Base-by-base conservation (phyloP, 2,329 filamentous ascomycete genomes). In the Fusarium sp. region DNA sequence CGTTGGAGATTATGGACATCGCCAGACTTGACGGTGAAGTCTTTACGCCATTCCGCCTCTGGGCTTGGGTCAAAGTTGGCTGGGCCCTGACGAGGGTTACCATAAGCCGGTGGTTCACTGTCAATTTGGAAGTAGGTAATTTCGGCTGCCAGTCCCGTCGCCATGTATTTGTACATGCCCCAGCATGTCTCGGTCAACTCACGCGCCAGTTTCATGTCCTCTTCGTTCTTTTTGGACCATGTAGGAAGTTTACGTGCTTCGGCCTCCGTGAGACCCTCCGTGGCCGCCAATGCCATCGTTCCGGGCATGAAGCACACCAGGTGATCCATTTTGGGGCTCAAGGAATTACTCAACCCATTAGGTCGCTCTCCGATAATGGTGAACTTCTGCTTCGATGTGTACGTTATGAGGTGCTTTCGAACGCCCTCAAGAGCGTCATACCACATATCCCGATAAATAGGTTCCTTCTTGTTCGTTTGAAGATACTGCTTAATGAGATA, bases 401-500 rank as follows among this genome's bases (percentile, higher is more conserved):
- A 98, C 0, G 94, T 94, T 69, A 99, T 84, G 31, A 99, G 87
- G 77, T 99, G 91, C 80, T 97, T 97, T 74, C 95, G 93, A 58
- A 98, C 90, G 50, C 95, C 96, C 16, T 83, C 84, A 45, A 99
- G 83, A 15, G 93, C 86, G 77, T 99, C 92, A 38, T 95, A 86
- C 94, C 97, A 99, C 89, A 99, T 92, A 15, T 96, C 92, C 69
- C 90, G 85, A 79, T 99, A 99, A 16, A 98, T 82, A 1, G 89
- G 85, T 78, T 99, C 95, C 75, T 94, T 85, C 77, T 92, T 89
- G 58, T 92, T 92, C 13, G 96, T 99, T 80, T 99, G 96, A 20
- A 97, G 85, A 77, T 97, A 98, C 79, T 99, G 96, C 82, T 99
- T 99, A 83, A 98, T 97, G 51, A 99, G 88, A 78, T 99, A 99